Base-by-base conservation (phyloP, 1,284 basidiomycete species). In the Farysia itapuensis region DNA sequence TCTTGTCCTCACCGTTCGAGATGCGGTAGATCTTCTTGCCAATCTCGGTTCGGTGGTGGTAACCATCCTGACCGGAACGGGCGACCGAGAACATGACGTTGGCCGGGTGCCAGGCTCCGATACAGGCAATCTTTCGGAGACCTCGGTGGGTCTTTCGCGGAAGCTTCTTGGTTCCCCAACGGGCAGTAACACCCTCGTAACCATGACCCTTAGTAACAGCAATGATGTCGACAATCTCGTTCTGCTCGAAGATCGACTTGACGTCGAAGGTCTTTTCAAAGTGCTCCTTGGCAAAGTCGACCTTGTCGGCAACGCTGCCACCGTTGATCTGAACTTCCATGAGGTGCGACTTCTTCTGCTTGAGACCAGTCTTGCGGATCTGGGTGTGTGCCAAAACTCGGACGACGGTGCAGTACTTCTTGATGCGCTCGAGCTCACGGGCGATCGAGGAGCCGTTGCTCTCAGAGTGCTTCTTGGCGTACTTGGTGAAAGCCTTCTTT, bases 301-400 rank as follows among this genome's bases (percentile, higher is more conserved):
- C 93, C 84, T 99, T 99, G 84, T 98, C 94, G 35, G 91, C 84
- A 67, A 97, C 79, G 32, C 89, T 89, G 61, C 95, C 95, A 81
- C 95, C 95, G 82, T 99, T 98, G 78, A 99, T 86, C 82, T 99
- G 94, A 79, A 99, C 94, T 84, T 99, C 95, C 93, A 97, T 97
- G 43, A 99, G 84, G 82, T 99, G 94, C 28, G 94, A 94, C 85
- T 94, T 98, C 90, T 98, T 98, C 83, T 98, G 95, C 77, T 84
- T 85, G 74, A 98, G 86, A 77, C 92, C 90, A 30, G 95, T 99
- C 85, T 95, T 93, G 82, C 89, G 86, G 80, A 96, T 65, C 71
- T 90, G 81, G 94, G 95, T 75, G 94, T 97, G 86, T 67, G 92
- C 94, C 68, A 99, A 89, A 68, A 98, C 90, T 82, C 95, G 93